Conservation (phyloP, 2,329 filamentous ascomycete species). For the Sclerotiophoma versabilis region DNA sequence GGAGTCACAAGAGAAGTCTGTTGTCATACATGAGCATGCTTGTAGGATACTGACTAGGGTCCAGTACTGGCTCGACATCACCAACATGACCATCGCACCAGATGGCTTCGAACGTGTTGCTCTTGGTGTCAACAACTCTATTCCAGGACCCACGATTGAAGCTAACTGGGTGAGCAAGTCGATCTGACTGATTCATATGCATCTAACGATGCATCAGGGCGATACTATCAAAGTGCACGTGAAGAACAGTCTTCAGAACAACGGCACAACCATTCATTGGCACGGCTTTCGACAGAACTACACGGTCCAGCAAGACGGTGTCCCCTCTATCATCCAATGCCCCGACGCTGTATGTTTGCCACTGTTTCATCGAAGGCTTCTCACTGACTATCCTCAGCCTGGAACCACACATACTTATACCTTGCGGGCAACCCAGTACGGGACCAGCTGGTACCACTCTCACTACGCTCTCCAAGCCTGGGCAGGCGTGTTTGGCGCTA, state of each 20-base stretch:
- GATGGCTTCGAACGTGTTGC: constrained; percentile 72
- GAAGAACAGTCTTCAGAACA: constrained; percentile 43
- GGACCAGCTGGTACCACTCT: constrained; percentile 66
- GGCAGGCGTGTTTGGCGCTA: constrained; percentile 39
- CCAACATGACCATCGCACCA: constrained; percentile 55
- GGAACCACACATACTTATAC: constrained; percentile 5
- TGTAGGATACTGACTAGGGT: background rate
- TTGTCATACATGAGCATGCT: background rate
- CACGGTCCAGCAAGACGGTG: constrained; percentile 74
- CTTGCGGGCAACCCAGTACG: constrained; percentile 58
- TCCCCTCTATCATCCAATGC: constrained; percentile 74
- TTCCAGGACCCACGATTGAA: constrained; percentile 74
- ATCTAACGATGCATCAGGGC: constrained; percentile 23
- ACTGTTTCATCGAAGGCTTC: background rate
- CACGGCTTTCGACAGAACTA: constrained; percentile 57
- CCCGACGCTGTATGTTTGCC: background rate
- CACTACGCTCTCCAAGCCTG: constrained; percentile 63
- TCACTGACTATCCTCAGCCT: constrained; percentile 12
- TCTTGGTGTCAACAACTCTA: constrained; percentile 79
- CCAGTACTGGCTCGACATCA: constrained; percentile 47
- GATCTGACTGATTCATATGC: constrained; percentile 38
- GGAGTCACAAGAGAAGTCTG: constrained; percentile 61
- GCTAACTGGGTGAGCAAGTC: constrained; percentile 62
- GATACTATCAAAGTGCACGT: constrained; percentile 38
- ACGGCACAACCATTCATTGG: constrained; percentile 59